Conservation (phyloP, 306 rosid genomes). For the Trifolium fragiferum region DNA sequence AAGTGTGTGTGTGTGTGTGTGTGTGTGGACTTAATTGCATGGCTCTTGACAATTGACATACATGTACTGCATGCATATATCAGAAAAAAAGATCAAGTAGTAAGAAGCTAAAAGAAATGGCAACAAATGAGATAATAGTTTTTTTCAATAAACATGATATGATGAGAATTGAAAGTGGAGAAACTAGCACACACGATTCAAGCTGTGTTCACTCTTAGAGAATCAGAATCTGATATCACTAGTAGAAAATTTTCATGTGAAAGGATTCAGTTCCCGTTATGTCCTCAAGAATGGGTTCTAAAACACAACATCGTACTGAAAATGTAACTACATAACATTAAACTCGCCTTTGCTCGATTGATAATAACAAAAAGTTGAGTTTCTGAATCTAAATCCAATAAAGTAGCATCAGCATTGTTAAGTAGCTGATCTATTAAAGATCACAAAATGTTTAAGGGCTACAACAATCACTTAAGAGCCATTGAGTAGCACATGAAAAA, state of each 20-base stretch:
- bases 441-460: not conserved
- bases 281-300: not conserved
- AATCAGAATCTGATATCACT: not conserved
- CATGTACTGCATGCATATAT: not conserved
- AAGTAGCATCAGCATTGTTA: conserved; percentile 16
- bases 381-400: not conserved
- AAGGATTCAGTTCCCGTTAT: not conserved
- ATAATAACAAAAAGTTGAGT: not conserved
- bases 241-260: not conserved
- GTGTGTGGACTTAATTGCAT: not conserved
- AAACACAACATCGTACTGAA: not conserved
- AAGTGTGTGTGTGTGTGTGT: not conserved
- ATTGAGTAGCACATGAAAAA: not conserved
- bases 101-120: not conserved
- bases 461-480: not conserved
- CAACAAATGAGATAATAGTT: not conserved
- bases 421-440: not conserved
- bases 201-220: not conserved
- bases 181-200: not conserved
- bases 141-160: not conserved
- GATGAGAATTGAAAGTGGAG: not conserved
- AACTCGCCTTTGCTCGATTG: not conserved
- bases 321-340: not conserved
- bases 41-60: not conserved
- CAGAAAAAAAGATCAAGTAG: not conserved